A percentile compares a stretch with the other conserved stretches of the same genome.
These are phyloP conservation scores for Boletus vinaceobasis DNA, from an alignment of 768 basidiomycete genomes.

Conservation along the genomic window DNA sequence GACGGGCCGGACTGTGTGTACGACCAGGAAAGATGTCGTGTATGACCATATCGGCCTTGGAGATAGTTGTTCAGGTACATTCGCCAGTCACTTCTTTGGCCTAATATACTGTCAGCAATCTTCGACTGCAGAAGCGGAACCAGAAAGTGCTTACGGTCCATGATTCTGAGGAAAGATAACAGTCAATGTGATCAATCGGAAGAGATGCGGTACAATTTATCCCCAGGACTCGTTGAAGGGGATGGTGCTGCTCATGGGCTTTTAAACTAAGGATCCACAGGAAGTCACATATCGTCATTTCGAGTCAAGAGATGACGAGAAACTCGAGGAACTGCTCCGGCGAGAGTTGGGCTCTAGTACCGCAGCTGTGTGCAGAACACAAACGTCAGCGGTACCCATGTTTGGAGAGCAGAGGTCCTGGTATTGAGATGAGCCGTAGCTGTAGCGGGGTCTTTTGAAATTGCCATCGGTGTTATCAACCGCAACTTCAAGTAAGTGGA, in stretches of 20 bases:
- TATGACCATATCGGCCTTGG: slow-evolving; percentile 31
- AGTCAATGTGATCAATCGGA: background rate
- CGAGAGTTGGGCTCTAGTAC: slow-evolving; percentile 9
- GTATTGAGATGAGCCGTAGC: slow-evolving; percentile 10
- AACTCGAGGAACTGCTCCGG: slow-evolving; percentile 6
- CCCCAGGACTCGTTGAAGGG: slow-evolving; percentile 7
- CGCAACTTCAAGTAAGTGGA: slow-evolving; percentile 14
- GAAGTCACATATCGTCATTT: slow-evolving; percentile 19
- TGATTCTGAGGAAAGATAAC: slow-evolving; percentile 2
- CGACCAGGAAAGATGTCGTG: slow-evolving; percentile 24
- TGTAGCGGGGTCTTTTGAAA: slow-evolving; percentile 16
- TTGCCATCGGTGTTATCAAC: slow-evolving; percentile 19
- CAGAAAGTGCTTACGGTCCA: slow-evolving; percentile 16
- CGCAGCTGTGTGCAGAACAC: slow-evolving; percentile 16
- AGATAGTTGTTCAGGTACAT: slow-evolving; percentile 31
- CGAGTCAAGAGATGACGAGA: slow-evolving; percentile 26
- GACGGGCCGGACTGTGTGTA: slow-evolving; percentile 19
- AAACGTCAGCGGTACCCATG: slow-evolving; percentile 11
- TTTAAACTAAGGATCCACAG: slow-evolving; percentile 28
- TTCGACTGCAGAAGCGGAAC: background rate
- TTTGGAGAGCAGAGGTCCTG: slow-evolving; percentile 12
- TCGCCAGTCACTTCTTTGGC: slow-evolving; percentile 23
- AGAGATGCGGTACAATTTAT: slow-evolving; percentile 1
- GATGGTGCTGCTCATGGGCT: slow-evolving; percentile 1
- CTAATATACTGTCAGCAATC: slow-evolving; percentile 13